phyloP scores from a whole-genome alignment of 2,329 filamentous ascomycete genomes.

The Colletotrichum sp. region DNA sequence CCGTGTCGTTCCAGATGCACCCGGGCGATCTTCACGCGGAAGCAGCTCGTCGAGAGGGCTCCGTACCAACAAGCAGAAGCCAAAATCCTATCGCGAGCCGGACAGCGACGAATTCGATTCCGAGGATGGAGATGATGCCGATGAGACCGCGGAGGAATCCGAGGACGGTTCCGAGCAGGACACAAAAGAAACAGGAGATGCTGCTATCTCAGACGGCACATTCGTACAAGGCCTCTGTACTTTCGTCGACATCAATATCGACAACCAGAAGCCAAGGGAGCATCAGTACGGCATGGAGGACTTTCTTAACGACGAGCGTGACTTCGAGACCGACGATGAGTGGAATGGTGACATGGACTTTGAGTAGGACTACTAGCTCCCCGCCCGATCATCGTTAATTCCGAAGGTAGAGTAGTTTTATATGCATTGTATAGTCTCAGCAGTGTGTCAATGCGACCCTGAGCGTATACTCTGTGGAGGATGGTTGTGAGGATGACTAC shows the following conservation, averaged over 20 bases:
- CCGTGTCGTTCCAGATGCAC: conserved; percentile 35
- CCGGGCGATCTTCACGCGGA: conserved; percentile 28
- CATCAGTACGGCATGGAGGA: conserved; percentile 73
- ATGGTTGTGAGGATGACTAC: too few relatives aligned
- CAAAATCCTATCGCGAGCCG: conserved; percentile 46
- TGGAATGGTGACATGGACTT: conserved; percentile 64
- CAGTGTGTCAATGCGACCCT: neutral
- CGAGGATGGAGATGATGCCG: conserved; percentile 25
- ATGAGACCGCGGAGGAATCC: conserved; percentile 10
- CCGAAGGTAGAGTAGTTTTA: neutral
- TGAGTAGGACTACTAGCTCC: conserved; percentile 37
- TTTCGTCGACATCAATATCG: conserved; percentile 73
- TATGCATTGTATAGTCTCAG: neutral
- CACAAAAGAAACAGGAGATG: conserved; percentile 16
- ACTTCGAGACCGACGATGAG: conserved; percentile 61
- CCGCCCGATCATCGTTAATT: neutral
- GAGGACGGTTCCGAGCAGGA: conserved; percentile 1
- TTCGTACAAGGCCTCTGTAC: conserved; percentile 73
- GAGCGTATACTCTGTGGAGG: neutral
- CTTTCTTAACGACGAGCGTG: conserved; percentile 64
- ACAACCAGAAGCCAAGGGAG: conserved; percentile 77
- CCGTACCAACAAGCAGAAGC: conserved; percentile 20
- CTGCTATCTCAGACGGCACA: conserved; percentile 3
- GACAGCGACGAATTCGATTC: conserved; percentile 50
- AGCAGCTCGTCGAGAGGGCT: conserved; percentile 30